A percentile compares a stretch with the other conserved stretches of the same genome.
Evolutionary conservation across 768 basidiomycete genomes (phyloP).

Genomic region (Mycena sanguinolenta): DNA sequence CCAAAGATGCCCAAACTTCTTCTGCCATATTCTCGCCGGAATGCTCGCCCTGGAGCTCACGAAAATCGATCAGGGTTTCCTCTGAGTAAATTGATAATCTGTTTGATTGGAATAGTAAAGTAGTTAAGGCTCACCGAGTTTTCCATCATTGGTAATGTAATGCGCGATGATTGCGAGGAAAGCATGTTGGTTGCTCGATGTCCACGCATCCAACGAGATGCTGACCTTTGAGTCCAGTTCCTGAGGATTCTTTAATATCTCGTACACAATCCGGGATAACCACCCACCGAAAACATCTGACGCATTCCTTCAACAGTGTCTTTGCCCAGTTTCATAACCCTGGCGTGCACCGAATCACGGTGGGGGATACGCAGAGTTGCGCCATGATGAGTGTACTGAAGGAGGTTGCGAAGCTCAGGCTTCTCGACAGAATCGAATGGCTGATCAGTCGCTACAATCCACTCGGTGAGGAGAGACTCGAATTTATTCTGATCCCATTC

Average conservation of each 20-base stretch:
- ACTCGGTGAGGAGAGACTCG: slow-evolving; percentile 35
- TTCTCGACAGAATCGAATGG: slow-evolving; percentile 34
- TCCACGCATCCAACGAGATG: slow-evolving; percentile 3
- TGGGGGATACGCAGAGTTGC: slow-evolving; percentile 7
- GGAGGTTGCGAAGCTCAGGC: slow-evolving; percentile 34
- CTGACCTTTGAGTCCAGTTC: neutral
- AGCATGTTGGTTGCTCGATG: neutral
- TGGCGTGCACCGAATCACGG: neutral
- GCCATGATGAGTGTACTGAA: slow-evolving; percentile 32
- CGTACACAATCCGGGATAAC: neutral
- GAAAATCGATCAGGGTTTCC: slow-evolving; percentile 1
- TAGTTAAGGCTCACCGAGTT: neutral
- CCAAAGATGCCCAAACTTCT: too few species aligned
- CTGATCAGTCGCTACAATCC: slow-evolving; percentile 37
- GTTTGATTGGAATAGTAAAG: neutral
- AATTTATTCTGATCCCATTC: slow-evolving; percentile 37
- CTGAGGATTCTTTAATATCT: neutral
- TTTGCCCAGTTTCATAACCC: neutral
- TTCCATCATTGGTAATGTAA: neutral
- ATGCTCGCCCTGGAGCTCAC: neutral
- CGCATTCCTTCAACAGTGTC: slow-evolving; percentile 1
- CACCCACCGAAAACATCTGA: neutral
- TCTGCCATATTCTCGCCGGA: neutral
- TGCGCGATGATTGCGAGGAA: neutral
- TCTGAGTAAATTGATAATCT: neutral